Conservation (phyloP, 78 protist species). For the Dictyostelium purpureum region DNA sequence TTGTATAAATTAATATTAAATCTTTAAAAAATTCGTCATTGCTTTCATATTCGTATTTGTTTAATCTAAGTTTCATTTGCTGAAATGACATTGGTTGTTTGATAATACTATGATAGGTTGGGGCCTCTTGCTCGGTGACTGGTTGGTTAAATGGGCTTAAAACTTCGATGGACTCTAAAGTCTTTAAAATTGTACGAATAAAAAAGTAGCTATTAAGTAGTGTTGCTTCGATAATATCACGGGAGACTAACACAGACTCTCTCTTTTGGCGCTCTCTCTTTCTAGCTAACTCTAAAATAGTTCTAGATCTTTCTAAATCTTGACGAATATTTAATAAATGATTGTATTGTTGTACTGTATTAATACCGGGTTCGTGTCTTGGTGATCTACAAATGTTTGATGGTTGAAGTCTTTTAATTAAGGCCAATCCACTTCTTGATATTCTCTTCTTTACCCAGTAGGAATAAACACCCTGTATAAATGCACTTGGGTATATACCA, state of each 20-base stretch:
- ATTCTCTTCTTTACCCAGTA: slow-evolving; percentile 71
- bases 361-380: slow-evolving; percentile 34
- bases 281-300: slow-evolving; percentile 30
- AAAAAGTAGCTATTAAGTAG: not conserved
- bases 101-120: slow-evolving; percentile 5
- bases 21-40: slow-evolving; percentile 24
- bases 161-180: not conserved
- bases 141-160: slow-evolving; percentile 23
- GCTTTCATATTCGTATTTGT: slow-evolving; percentile 5
- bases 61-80: slow-evolving; percentile 10
- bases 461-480: slow-evolving; percentile 35
- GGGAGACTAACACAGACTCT: not conserved
- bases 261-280: slow-evolving; percentile 50
- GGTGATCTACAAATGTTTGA: slow-evolving; percentile 52
- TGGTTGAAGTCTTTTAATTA: slow-evolving; percentile 77
- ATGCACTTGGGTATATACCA: not conserved
- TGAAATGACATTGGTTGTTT: slow-evolving; percentile 39
- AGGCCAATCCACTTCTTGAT: slow-evolving; percentile 56
- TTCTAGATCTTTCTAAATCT: slow-evolving; percentile 54
- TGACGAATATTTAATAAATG: slow-evolving; percentile 7
- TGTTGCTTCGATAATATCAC: not conserved
- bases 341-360: slow-evolving; percentile 15
- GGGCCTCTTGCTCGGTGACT: slow-evolving; percentile 48
- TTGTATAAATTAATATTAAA: slow-evolving; percentile 3
- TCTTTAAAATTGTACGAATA: not conserved